These are phyloP conservation scores for Jaminaea rosea DNA, from an alignment of 1,284 basidiomycete species.

Conservation along the genomic window DNA sequence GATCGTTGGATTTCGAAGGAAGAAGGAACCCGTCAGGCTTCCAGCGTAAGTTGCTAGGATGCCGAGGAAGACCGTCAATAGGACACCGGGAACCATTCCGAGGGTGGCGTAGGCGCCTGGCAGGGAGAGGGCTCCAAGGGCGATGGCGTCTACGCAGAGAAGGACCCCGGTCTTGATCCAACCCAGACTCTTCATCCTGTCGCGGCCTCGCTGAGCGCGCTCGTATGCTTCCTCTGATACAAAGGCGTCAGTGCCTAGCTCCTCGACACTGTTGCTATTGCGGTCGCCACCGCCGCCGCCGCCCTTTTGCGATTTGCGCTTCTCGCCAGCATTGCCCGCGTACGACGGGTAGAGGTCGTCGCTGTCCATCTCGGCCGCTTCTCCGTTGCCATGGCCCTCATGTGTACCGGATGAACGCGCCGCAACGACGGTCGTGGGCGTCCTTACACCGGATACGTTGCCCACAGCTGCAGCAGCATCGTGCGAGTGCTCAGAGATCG, in stretches of 20 bases:
- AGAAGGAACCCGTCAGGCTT: no score
- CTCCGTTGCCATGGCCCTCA: background rate
- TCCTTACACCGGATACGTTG: background rate
- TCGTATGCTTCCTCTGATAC: no score
- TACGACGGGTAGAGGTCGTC: background rate
- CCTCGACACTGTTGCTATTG: background rate
- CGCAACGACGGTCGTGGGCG: background rate
- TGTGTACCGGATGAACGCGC: background rate
- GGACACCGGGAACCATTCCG: constrained; percentile 32
- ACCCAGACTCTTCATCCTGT: no score
- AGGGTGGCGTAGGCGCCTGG: constrained; percentile 32
- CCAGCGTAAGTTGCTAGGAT: constrained; percentile 34
- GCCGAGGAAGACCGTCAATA: constrained; percentile 24
- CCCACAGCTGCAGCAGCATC: background rate
- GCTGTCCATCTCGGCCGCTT: background rate
- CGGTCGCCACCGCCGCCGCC: background rate
- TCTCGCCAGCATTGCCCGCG: background rate
- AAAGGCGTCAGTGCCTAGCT: no score
- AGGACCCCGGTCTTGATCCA: no score
- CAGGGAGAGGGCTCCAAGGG: constrained; percentile 30
- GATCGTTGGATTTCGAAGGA: no score
- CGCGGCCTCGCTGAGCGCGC: no score
- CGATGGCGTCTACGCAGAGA: constrained; percentile 36
- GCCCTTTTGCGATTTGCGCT: background rate
- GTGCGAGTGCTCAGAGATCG: background rate